These are phyloP conservation scores for Exsudoporus floridanus DNA, from an alignment of 1,284 basidiomycete species.

Conservation along the genomic window DNA sequence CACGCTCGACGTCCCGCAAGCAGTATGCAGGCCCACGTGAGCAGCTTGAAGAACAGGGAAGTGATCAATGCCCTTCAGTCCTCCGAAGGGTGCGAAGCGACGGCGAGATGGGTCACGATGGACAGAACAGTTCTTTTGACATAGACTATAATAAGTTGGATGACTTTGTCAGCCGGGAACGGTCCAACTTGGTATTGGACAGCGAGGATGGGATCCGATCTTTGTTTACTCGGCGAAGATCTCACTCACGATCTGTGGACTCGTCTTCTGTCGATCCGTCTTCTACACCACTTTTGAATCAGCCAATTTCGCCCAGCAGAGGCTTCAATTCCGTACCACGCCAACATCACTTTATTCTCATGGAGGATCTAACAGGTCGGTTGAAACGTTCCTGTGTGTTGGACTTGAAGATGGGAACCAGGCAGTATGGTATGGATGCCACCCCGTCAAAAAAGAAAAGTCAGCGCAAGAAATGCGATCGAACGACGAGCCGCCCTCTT, in stretches of 20 bases:
- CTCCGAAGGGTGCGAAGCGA: constrained; percentile 68
- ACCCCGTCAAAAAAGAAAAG: constrained; percentile 92
- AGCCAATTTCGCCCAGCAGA: constrained; percentile 36
- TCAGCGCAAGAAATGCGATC: constrained; percentile 97
- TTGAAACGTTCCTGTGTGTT: constrained; percentile 93
- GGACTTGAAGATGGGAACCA: constrained; percentile 98
- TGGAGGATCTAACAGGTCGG: constrained; percentile 98
- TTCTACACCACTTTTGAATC: constrained; percentile 17
- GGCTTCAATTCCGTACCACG: constrained; percentile 57
- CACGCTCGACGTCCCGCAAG: constrained; percentile 38
- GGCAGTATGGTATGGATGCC: constrained; percentile 97
- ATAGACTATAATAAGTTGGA: constrained; percentile 43
- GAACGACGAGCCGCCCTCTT: constrained; percentile 87
- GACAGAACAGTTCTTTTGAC: constrained; percentile 43
- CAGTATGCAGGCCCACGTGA: constrained; percentile 40
- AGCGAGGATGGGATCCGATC: constrained; percentile 22
- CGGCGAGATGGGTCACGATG: constrained; percentile 40
- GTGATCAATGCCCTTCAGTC: constrained; percentile 32
- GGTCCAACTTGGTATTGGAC: constrained; percentile 21
- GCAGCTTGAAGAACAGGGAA: constrained; percentile 38
- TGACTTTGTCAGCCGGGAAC: constrained; percentile 29
- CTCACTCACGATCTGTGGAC: constrained; percentile 57
- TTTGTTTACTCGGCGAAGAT: constrained; percentile 46
- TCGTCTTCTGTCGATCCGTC: constrained; percentile 13
- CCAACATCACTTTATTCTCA: constrained; percentile 96